phyloP scores from a whole-genome alignment of 2,329 filamentous ascomycete species.

The Penicillium sp. region DNA sequence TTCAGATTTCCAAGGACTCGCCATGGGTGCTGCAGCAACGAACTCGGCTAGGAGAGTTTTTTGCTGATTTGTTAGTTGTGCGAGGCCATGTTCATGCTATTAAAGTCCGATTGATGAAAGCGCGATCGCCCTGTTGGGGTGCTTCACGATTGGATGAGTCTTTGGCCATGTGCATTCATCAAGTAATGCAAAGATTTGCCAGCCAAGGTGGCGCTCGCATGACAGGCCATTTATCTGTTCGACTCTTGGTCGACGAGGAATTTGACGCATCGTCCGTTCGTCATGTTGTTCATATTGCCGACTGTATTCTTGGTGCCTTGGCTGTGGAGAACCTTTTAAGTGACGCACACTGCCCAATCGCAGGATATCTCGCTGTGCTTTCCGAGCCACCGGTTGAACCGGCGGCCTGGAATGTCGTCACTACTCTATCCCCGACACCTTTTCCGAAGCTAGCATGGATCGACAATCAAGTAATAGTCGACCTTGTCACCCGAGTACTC shows the following conservation, averaged over 20 bases:
- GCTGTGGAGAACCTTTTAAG: constrained; percentile 27
- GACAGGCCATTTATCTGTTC: constrained; percentile 67
- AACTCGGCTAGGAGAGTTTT: constrained; percentile 60
- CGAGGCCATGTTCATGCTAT: constrained; percentile 60
- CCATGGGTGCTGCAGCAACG: constrained; percentile 67
- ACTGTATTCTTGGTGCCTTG: constrained; percentile 28
- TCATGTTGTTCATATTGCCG: constrained; percentile 30
- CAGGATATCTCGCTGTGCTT: constrained; percentile 26
- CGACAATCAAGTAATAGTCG: neutral
- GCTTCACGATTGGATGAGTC: constrained; percentile 51
- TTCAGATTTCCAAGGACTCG: constrained; percentile 50
- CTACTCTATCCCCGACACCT: constrained; percentile 9
- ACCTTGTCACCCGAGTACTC: constrained; percentile 4
- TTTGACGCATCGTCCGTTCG: constrained; percentile 29
- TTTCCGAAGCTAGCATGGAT: constrained; percentile 1
- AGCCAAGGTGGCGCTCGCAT: constrained; percentile 45
- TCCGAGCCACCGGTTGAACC: constrained; percentile 13
- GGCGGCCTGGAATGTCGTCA: constrained; percentile 3
- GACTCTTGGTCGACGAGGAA: constrained; percentile 58
- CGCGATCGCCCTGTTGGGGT: constrained; percentile 61
- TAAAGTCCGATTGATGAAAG: constrained; percentile 58
- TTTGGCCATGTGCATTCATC: constrained; percentile 56
- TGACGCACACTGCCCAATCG: constrained; percentile 25
- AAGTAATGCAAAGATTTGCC: constrained; percentile 58
- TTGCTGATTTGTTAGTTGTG: constrained; percentile 65